These are phyloP conservation scores for Ceratobasidium sp. DNA, from an alignment of 1,284 basidiomycete species.

Conservation along the genomic window DNA sequence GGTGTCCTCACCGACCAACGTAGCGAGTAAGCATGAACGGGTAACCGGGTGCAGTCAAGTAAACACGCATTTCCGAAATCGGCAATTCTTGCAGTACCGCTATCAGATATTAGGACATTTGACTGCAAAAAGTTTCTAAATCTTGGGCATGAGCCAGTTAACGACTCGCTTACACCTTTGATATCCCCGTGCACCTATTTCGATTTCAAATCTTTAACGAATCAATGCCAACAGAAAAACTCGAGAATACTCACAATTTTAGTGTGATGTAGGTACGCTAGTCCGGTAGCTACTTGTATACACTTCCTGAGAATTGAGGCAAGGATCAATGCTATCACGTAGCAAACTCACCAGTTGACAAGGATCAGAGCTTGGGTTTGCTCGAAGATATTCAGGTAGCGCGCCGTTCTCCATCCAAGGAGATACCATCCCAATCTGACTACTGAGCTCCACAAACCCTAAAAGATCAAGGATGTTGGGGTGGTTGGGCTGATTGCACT, in stretches of 20 bases:
- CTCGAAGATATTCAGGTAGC: not conserved
- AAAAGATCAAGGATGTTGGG: not conserved
- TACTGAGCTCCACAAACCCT: not conserved
- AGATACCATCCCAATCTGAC: not conserved
- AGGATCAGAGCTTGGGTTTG: not conserved
- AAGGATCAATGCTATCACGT: not conserved
- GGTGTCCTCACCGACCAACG: constrained; percentile 13
- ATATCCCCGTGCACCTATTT: not conserved
- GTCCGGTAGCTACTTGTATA: not conserved
- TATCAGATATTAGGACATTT: not conserved
- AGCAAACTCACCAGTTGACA: not conserved
- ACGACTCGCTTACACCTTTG: not conserved
- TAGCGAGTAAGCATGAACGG: not conserved
- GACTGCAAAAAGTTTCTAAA: not conserved
- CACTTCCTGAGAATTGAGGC: not conserved
- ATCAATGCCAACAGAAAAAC: not conserved
- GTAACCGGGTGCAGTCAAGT: not conserved
- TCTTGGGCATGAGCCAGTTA: not conserved
- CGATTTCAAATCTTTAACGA: not conserved
- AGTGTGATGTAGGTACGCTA: not conserved
- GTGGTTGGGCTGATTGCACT: not conserved
- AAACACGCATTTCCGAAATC: not conserved
- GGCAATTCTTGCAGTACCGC: not conserved
- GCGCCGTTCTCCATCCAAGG: not conserved
- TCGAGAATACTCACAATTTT: not conserved